Percentiles rank a stretch among this genome's conserved stretches.
Evolutionary conservation across 1,284 basidiomycete species (phyloP).

Genomic region (Tremellales sp.): DNA sequence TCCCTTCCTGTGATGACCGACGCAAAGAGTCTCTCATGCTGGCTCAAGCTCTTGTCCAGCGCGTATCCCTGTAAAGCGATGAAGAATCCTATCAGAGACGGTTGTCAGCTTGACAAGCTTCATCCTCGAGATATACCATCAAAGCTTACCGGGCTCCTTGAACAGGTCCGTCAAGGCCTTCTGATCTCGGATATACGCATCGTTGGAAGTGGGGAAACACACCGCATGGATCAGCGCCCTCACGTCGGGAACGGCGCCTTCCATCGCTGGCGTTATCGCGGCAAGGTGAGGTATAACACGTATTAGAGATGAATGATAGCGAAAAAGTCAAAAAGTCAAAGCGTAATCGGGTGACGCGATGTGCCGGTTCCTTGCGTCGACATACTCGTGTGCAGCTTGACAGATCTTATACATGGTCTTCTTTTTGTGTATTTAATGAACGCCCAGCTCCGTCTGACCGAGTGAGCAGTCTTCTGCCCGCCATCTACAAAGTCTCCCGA

Average conservation of each 20-base stretch:
- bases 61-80: constrained; percentile 39
- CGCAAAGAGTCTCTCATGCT: constrained; percentile 40
- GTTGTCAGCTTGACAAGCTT: background rate
- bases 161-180: constrained; percentile 32
- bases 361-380: too few species aligned
- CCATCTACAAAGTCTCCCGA: too few species aligned
- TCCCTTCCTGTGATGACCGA: constrained; percentile 44
- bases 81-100: constrained; percentile 34
- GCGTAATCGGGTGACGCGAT: too few species aligned
- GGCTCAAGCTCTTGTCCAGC: constrained; percentile 28
- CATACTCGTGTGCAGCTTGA: too few species aligned
- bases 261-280: constrained; percentile 4
- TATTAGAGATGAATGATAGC: background rate
- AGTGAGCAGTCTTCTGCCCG: too few species aligned
- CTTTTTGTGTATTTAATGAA: too few species aligned
- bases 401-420: too few species aligned
- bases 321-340: background rate
- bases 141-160: constrained; percentile 36
- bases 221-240: constrained; percentile 31
- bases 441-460: too few species aligned
- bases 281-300: background rate
- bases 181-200: constrained; percentile 38
- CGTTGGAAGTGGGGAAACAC: constrained; percentile 33
- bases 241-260: constrained; percentile 14
- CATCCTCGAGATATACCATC: background rate